These are phyloP conservation scores for Tuber calosporum DNA, from an alignment of 495 filamentous ascomycete genomes.

Conservation along the genomic window DNA sequence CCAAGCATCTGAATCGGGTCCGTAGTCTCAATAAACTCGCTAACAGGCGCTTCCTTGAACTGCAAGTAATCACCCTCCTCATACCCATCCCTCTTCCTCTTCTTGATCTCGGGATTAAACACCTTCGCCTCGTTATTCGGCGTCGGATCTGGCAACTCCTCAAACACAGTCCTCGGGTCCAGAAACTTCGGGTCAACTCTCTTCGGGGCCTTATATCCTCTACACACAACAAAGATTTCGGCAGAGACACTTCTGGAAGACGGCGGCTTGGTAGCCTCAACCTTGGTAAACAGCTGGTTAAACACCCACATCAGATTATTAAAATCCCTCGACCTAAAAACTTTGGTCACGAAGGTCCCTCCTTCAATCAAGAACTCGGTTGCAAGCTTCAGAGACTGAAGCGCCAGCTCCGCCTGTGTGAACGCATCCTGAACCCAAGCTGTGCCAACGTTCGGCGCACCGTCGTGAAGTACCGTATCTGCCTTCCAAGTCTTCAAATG, in stretches of 20 bases:
- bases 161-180: constrained; percentile 85
- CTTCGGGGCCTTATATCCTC: constrained; percentile 88
- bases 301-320: constrained; percentile 95
- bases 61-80: constrained; percentile 93
- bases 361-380: constrained; percentile 87
- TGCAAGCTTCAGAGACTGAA: constrained; percentile 85
- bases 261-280: constrained; percentile 94
- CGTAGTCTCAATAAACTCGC: constrained; percentile 86
- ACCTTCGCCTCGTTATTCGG: constrained; percentile 97
- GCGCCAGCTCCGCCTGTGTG: constrained; percentile 88
- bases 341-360: constrained; percentile 93
- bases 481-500: constrained; percentile 98
- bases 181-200: constrained; percentile 86
- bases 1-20: constrained; percentile 97
- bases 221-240: constrained; percentile 96
- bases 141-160: constrained; percentile 78
- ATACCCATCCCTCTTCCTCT: constrained; percentile 93
- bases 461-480: constrained; percentile 94
- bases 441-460: constrained; percentile 94
- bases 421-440: constrained; percentile 99
- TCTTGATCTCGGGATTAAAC: constrained; percentile 94
- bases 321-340: constrained; percentile 97
- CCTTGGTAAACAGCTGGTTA: constrained; percentile 88
- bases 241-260: constrained; percentile 92
- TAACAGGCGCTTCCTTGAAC: constrained; percentile 77